Evolutionary conservation across 768 basidiomycete species (phyloP), one percentile per base, ranked within the genome.

Genomic region (Lyophyllum shimeji): DNA sequence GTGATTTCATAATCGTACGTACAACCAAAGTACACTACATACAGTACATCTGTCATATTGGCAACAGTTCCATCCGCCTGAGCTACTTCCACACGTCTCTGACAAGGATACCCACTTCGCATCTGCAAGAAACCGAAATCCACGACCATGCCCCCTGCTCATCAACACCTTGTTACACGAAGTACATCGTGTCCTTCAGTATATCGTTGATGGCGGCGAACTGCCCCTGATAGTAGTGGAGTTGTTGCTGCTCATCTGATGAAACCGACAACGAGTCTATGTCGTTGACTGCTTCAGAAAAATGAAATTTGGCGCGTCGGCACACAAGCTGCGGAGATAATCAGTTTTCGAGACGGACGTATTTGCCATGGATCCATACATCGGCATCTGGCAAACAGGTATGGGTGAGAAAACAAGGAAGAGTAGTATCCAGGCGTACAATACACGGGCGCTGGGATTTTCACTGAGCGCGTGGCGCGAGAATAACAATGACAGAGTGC

Each of bases 401-500:
- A n/a, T 17, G 21, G 20, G 21, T 31, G 24, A 37, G 5, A 37
- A 37, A 13, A 37, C 34, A 37, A 37, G 34, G 9, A 37, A 2
- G 4, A 11, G 6, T 12, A 13, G 31, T 6, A 1, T 4, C 17
- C 25, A 27, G 43, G 61, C 84, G 65, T 59, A 88, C 86, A 87
- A 56, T 88, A 88, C 0, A 88, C 85, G 0, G 86, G 87, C 0
- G 86, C 87, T 0, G 86, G 86, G 20, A 89, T 84, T 1, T 87
- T 89, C 2, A 89, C 87, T 0, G 86, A 84, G n/a, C 85, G 78
- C 2, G 86, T 87, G 9, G 86, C 80, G 1, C 87, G 79, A 0
- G 86, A 81, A 53, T 87, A 89, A 21, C 84, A 82, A 46, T 89
- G 86, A 60, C 87, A 89, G 0, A 89, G 69, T 0, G 84, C 75